Base-by-base conservation (phyloP, 169 alveolate species). In the Cryptosporidium andersoni region DNA sequence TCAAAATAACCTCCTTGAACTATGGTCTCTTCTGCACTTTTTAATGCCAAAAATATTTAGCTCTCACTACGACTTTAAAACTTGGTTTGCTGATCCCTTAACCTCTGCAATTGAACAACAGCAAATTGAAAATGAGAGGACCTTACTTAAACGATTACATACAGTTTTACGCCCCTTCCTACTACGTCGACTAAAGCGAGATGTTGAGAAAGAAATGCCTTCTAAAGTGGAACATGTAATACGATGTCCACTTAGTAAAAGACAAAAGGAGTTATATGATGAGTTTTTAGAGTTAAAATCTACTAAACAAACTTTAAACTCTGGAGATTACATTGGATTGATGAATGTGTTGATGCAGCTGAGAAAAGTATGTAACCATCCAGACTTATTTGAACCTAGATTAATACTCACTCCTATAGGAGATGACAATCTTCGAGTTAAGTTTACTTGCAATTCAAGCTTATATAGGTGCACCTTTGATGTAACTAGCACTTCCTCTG, bases 131-230 rank as follows among this genome's bases (percentile, higher is more conserved):
- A 85, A 74, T 80, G 89, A 56, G 25, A 82, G 49, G 74, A 67
- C 89, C 49, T 91, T 94, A 40, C 91, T 93, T 49, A 91, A 91
- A 80, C 93, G 97, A 62, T 93, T 97, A 64, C 99, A 97, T 88
- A 93, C 96, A 66, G 97, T 98, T 36, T 92, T 98, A 55, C 92
- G 99, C 47, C 99, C 99, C 3, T 98, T 97, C 82, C 89, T 97
- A 56, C 88, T 98, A 65, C 91, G 99, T 81, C 93, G 99, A 88
- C 91, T 97, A 90, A 98, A 98, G 90, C 96, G 95, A 81, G 99
- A 98, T 80, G 99, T 98, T 36, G 99, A 98, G 91, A 96, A 97
- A 88, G 98, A 97, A 92, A 94, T 98, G 94, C 99, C 99, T 11
- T 94, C 96, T 64, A 98, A 98, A 90, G 92, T 92, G 64, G 99